Conservation (phyloP, 352 stramenopile genomes). For the Pythium dissimile region DNA sequence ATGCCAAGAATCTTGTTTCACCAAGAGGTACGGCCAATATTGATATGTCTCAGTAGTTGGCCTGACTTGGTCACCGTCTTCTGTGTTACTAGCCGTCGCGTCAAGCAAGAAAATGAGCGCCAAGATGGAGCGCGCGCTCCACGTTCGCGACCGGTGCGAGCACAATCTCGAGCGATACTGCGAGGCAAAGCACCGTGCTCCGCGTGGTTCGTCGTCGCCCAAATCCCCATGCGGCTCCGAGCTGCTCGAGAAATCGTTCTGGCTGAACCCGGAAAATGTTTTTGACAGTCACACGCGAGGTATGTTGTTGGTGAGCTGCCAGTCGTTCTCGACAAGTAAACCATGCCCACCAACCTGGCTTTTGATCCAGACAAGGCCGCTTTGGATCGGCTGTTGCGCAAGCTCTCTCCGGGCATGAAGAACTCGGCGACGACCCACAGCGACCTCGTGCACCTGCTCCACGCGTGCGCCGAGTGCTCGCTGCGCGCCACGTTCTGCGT, state of each 20-base stretch:
- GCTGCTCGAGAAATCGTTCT: conserved; percentile 24
- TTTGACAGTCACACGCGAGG: conserved; percentile 37
- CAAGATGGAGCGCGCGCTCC: conserved; percentile 54
- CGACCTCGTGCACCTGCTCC: conserved; percentile 57
- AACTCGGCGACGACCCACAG: conserved; percentile 47
- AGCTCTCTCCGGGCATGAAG: conserved; percentile 58
- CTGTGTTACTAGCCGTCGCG: background rate
- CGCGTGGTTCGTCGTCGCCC: background rate
- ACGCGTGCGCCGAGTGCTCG: conserved; percentile 49
- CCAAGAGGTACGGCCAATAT: background rate
- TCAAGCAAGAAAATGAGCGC: conserved; percentile 26
- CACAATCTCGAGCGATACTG: conserved; percentile 40
- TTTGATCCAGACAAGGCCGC: conserved; percentile 42
- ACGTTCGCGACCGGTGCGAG: conserved; percentile 52
- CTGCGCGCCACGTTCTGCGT: conserved; percentile 52
- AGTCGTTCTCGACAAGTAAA: background rate
- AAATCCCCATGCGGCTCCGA: conserved; percentile 4
- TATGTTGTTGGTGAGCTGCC: conserved; percentile 1
- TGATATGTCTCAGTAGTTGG: background rate
- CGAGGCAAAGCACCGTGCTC: conserved; percentile 32
- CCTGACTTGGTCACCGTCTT: background rate
- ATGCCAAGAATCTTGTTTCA: background rate
- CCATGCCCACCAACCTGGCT: background rate
- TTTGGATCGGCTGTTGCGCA: conserved; percentile 57
- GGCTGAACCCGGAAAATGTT: conserved; percentile 33